Evolutionary conservation across 148 eudicot genomes (phyloP).

Genomic region (Heliosperma pusillum): DNA sequence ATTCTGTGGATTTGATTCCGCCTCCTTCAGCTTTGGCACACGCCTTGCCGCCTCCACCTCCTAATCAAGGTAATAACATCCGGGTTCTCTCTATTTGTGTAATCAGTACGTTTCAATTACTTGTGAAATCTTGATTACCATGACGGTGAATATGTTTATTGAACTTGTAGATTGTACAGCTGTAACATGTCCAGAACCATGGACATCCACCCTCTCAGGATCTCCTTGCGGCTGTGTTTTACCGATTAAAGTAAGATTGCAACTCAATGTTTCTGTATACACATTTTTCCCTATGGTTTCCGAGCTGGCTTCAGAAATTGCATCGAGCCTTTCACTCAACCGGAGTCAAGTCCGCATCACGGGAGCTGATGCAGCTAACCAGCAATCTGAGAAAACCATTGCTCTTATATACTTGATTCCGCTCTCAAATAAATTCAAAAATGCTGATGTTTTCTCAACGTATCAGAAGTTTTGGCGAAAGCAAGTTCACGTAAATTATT

Average conservation of each 20-base stretch:
- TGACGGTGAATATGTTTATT: not conserved
- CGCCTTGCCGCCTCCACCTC: slow-evolving; percentile 72
- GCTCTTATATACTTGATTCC: slow-evolving; percentile 77
- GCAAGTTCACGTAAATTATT: slow-evolving; percentile 45
- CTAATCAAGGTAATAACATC: slow-evolving; percentile 57
- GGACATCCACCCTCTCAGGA: slow-evolving; percentile 71
- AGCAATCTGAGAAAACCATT: slow-evolving; percentile 59
- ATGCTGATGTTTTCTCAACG: slow-evolving; percentile 39
- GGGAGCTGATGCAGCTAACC: slow-evolving; percentile 79
- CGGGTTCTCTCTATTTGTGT: not conserved
- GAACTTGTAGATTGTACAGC: slow-evolving; percentile 60
- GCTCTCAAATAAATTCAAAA: slow-evolving; percentile 37
- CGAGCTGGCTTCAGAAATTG: slow-evolving; percentile 65
- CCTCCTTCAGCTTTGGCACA: slow-evolving; percentile 43
- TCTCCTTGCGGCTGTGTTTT: slow-evolving; percentile 86
- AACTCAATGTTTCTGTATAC: slow-evolving; percentile 47
- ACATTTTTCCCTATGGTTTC: slow-evolving; percentile 82
- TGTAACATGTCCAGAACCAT: slow-evolving; percentile 66
- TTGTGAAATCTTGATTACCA: not conserved
- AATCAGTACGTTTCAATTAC: not conserved
- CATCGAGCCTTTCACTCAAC: slow-evolving; percentile 52
- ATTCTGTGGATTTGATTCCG: slow-evolving; percentile 35
- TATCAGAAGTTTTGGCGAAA: slow-evolving; percentile 74
- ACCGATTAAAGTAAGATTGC: slow-evolving; percentile 72
- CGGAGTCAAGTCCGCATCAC: slow-evolving; percentile 82